A percentile compares a stretch with the other conserved stretches of the same genome.
These are phyloP conservation scores for Phialophora chinensis DNA, from an alignment of 2,329 filamentous ascomycete genomes.

Conservation along the genomic window DNA sequence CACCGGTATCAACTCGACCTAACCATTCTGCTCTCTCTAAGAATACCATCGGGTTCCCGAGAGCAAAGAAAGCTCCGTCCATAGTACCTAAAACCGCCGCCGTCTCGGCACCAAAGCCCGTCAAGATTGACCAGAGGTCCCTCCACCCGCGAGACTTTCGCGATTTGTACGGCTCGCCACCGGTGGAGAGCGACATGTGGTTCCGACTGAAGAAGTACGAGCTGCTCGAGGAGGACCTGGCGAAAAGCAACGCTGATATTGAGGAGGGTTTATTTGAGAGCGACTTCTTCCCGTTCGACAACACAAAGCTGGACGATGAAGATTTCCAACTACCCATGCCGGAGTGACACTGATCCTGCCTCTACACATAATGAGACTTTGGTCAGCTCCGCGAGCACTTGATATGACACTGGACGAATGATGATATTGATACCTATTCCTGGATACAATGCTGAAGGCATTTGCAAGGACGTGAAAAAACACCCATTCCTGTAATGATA, in stretches of 20 bases:
- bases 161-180: slow-evolving; percentile 50
- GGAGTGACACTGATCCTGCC: slow-evolving; percentile 16
- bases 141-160: slow-evolving; percentile 52
- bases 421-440: slow-evolving; percentile 33
- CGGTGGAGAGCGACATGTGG: slow-evolving; percentile 53
- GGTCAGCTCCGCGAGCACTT: background rate
- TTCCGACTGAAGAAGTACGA: slow-evolving; percentile 48
- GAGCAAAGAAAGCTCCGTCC: slow-evolving; percentile 66
- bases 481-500: background rate
- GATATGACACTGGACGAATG: slow-evolving; percentile 28
- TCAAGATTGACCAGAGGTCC: slow-evolving; percentile 38
- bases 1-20: slow-evolving; percentile 62
- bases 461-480: background rate
- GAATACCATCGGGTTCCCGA: slow-evolving; percentile 84
- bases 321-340: slow-evolving; percentile 38
- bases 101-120: slow-evolving; percentile 42
- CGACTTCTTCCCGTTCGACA: slow-evolving; percentile 38
- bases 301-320: slow-evolving; percentile 40
- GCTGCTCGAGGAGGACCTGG: slow-evolving; percentile 45
- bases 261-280: slow-evolving; percentile 38
- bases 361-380: background rate
- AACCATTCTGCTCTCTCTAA: slow-evolving; percentile 71
- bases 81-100: slow-evolving; percentile 42
- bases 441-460: slow-evolving; percentile 11
- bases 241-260: slow-evolving; percentile 40